A percentile compares a stretch with the other conserved stretches of the same genome.
phyloP scores from a whole-genome alignment of 805 yeast species.

The Komagataella populi region DNA sequence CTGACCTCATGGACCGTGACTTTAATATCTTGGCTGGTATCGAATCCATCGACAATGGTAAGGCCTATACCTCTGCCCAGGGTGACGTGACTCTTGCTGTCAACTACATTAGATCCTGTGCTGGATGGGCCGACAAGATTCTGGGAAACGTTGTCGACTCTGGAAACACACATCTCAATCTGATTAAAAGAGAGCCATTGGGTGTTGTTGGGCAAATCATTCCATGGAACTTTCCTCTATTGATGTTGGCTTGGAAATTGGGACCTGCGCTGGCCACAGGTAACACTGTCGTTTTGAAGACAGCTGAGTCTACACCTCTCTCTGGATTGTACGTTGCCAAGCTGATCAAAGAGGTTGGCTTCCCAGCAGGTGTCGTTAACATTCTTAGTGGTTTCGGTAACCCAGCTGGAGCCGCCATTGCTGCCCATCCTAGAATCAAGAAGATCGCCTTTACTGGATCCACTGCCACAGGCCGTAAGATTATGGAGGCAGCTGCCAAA shows the following conservation, averaged over 20 bases:
- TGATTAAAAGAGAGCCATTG: conserved; percentile 53
- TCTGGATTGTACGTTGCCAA: conserved; percentile 45
- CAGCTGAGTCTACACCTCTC: conserved; percentile 55
- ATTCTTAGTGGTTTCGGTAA: conserved; percentile 51
- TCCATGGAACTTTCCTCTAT: conserved; percentile 64
- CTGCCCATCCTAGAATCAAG: conserved; percentile 42
- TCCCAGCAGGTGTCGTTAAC: conserved; percentile 54
- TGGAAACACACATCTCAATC: conserved; percentile 38
- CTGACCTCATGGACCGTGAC: conserved; percentile 33
- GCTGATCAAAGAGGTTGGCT: conserved; percentile 41
- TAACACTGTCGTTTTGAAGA: conserved; percentile 47
- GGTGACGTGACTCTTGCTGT: conserved; percentile 47
- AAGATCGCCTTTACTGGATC: conserved; percentile 63
- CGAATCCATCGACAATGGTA: conserved; percentile 50
- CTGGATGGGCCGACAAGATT: conserved; percentile 66
- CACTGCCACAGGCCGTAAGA: conserved; percentile 60
- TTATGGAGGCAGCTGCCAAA: conserved; percentile 71
- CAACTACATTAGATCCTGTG: conserved; percentile 46
- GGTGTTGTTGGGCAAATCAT: conserved; percentile 63
- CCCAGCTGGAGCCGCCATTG: conserved; percentile 44
- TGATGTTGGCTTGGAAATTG: conserved; percentile 56
- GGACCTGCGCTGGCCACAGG: conserved; percentile 62
- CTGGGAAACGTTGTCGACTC: conserved; percentile 53
- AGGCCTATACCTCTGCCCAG: conserved; percentile 35
- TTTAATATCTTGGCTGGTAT: conserved; percentile 37